Evolutionary conservation across 2,329 filamentous ascomycete genomes (phyloP).

Genomic region (Ophiocordyceps polyrhachis-furcata): DNA sequence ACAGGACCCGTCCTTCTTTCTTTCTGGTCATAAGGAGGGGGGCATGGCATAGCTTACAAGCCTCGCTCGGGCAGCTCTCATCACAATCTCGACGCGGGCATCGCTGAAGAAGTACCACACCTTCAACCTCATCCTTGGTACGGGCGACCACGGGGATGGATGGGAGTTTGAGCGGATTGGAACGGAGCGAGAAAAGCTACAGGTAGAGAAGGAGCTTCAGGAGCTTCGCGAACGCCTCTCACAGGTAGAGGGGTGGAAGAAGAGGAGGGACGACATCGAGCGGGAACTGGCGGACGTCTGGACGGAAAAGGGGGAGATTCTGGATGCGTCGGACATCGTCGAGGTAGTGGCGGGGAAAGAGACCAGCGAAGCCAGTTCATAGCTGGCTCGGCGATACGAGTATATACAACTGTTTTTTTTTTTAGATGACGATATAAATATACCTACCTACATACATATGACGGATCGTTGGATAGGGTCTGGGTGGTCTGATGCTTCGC

Average conservation of each 20-base stretch:
- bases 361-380: not conserved
- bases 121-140: constrained; percentile 70
- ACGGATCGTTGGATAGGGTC: not conserved
- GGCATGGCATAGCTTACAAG: not conserved
- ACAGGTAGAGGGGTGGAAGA: constrained; percentile 72
- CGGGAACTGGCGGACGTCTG: constrained; percentile 50
- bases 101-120: constrained; percentile 93
- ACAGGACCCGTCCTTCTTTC: constrained; percentile 3
- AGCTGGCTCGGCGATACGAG: not conserved
- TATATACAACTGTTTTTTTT: not conserved
- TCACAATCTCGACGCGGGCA: constrained; percentile 87
- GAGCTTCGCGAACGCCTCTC: constrained; percentile 65
- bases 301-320: constrained; percentile 31
- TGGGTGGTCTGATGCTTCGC: too few species aligned
- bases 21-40: too few species aligned
- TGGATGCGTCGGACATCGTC: constrained; percentile 28
- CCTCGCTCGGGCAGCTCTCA: constrained; percentile 39
- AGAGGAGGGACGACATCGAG: constrained; percentile 63
- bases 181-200: constrained; percentile 80
- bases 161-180: constrained; percentile 93
- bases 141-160: constrained; percentile 62
- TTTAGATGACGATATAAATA: not conserved
- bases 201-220: constrained; percentile 76
- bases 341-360: constrained; percentile 2
- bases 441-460: not conserved